Evolutionary conservation across 495 filamentous ascomycete genomes (phyloP).

Genomic region (Clavariopsis aquatica): DNA sequence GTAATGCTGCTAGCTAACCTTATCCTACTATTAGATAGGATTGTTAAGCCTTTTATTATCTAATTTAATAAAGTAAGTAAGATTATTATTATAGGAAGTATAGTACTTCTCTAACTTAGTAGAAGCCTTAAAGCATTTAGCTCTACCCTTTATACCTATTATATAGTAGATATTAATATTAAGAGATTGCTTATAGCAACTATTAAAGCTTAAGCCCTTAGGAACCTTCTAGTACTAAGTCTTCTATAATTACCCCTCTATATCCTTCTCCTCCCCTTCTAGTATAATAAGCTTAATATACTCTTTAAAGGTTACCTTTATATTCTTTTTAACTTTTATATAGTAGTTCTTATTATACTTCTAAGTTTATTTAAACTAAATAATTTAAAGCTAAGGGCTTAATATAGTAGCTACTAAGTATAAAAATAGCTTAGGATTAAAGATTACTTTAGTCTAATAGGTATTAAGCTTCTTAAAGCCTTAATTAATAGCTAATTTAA

Average conservation of each 20-base stretch:
- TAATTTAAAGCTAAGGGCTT: background rate
- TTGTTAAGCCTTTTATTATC: background rate
- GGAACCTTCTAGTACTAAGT: background rate
- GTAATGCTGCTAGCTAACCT: background rate
- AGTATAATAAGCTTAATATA: background rate
- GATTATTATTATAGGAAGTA: background rate
- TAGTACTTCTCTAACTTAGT: slow-evolving; percentile 1
- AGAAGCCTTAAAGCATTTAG: background rate
- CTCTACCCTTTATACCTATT: background rate
- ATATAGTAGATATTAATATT: slow-evolving; percentile 1
- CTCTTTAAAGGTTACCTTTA: background rate
- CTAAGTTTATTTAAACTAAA: slow-evolving; percentile 4
- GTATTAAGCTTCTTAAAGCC: background rate
- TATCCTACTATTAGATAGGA: slow-evolving; percentile 5
- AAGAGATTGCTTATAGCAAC: background rate
- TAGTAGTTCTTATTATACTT: slow-evolving; percentile 1
- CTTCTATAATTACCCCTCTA: background rate
- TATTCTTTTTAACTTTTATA: slow-evolving; percentile 4
- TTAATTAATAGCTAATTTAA: background rate
- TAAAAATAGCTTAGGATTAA: background rate
- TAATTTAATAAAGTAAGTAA: background rate
- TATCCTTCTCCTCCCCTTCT: background rate
- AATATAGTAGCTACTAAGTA: slow-evolving; percentile 7
- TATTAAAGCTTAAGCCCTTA: slow-evolving; percentile 4
- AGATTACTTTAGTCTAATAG: slow-evolving; percentile 1